Percentiles rank a stretch among this genome's conserved stretches.
These are phyloP conservation scores for Durotheca rogersii DNA, from an alignment of 495 filamentous ascomycete species.

Conservation along the genomic window DNA sequence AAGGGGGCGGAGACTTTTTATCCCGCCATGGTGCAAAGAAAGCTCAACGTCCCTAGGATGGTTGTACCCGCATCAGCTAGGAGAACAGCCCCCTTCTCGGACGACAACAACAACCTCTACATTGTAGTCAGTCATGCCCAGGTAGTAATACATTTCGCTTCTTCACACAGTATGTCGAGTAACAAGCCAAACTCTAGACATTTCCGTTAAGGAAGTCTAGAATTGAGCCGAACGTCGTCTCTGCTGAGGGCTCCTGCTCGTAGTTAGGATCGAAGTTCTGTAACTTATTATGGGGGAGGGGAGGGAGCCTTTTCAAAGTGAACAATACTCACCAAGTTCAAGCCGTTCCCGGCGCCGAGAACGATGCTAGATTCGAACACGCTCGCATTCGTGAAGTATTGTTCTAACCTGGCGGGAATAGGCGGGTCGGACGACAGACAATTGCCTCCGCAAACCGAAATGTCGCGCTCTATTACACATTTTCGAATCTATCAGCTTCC, in stretches of 20 bases:
- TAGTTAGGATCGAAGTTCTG: constrained; percentile 1
- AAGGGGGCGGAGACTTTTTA: too few species aligned
- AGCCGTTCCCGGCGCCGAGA: constrained; percentile 51
- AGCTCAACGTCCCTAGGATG: too few species aligned
- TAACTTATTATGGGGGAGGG: too few species aligned
- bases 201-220: constrained; percentile 14
- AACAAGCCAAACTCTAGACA: not conserved
- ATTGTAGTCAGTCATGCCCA: too few species aligned
- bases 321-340: constrained; percentile 44
- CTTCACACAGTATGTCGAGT: too few species aligned
- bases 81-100: too few species aligned
- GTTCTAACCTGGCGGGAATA: constrained; percentile 42
- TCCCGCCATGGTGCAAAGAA: too few species aligned
- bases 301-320: too few species aligned
- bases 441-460: constrained; percentile 56
- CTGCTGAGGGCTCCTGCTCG: constrained; percentile 11
- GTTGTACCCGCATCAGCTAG: too few species aligned
- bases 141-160: too few species aligned
- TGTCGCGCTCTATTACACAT: constrained; percentile 43
- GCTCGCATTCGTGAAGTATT: constrained; percentile 45
- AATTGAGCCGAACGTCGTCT: constrained; percentile 7
- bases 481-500: not conserved
- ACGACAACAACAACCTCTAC: too few species aligned
- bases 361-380: constrained; percentile 50
- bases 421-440: constrained; percentile 45